These are phyloP conservation scores for Trichoderma erinaceum DNA, from an alignment of 495 filamentous ascomycete genomes.

Conservation along the genomic window DNA sequence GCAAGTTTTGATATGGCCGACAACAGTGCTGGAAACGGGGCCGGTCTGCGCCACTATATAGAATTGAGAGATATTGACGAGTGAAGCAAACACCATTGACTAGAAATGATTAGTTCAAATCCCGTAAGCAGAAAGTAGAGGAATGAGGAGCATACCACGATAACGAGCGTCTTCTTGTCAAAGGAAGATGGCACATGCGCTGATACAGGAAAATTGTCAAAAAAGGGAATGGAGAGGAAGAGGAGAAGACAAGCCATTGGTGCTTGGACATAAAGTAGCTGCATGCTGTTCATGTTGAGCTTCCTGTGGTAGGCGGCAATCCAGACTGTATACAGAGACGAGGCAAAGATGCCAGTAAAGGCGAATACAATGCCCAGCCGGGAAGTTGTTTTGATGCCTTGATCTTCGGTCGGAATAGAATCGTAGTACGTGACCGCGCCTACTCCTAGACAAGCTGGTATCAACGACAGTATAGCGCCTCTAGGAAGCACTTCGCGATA, in stretches of 20 bases:
- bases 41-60: conserved; percentile 67
- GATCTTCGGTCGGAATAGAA: conserved; percentile 45
- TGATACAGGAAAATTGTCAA: conserved; percentile 52
- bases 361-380: conserved; percentile 57
- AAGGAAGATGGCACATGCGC: background rate
- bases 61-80: conserved; percentile 71
- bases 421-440: conserved; percentile 68
- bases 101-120: conserved; percentile 23
- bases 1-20: conserved; percentile 61
- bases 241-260: conserved; percentile 58
- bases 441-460: conserved; percentile 63
- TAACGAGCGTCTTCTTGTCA: background rate
- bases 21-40: conserved; percentile 63
- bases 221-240: conserved; percentile 58
- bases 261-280: conserved; percentile 67
- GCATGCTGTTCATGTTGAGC: conserved; percentile 61
- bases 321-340: conserved; percentile 64
- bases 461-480: conserved; percentile 47
- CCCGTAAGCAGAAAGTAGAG: conserved; percentile 2
- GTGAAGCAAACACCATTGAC: conserved; percentile 56
- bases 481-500: conserved; percentile 55
- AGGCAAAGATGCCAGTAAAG: conserved; percentile 56
- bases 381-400: conserved; percentile 46
- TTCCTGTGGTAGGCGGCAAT: conserved; percentile 62
- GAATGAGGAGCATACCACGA: background rate